phyloP scores from a whole-genome alignment of 2,329 filamentous ascomycete genomes.

The Fusarium sp. region DNA sequence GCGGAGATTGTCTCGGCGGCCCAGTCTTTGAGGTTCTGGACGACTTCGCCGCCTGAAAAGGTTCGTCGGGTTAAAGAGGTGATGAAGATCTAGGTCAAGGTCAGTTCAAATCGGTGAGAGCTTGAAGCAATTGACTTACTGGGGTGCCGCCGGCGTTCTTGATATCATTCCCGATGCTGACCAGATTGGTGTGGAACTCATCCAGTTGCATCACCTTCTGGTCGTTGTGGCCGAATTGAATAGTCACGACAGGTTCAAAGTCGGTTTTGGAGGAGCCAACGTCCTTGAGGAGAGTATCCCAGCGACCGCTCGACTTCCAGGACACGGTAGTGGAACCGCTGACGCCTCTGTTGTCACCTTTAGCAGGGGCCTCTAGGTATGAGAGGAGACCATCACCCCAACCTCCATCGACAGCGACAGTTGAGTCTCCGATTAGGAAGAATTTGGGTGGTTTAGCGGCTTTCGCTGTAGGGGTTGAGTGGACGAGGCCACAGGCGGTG shows the following conservation, averaged over 20 bases:
- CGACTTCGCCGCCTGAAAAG: neutral
- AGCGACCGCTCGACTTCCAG: constrained; percentile 10
- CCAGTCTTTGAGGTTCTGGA: constrained; percentile 18
- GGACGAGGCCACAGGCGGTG: neutral
- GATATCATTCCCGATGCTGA: constrained; percentile 4
- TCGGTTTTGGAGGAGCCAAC: neutral
- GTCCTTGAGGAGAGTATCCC: neutral
- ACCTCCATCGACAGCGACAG: neutral
- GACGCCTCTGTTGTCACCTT: constrained; percentile 1
- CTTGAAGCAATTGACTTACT: rapidly evolving
- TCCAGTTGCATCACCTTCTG: constrained; percentile 3
- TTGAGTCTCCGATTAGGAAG: constrained; percentile 13
- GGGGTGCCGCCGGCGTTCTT: constrained; percentile 4
- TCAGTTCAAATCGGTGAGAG: rapidly evolving
- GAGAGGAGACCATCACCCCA: neutral
- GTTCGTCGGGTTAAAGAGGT: constrained; percentile 6
- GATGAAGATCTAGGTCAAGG: neutral
- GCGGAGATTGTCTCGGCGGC: neutral
- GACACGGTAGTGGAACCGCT: constrained; percentile 11
- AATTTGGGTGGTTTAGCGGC: neutral
- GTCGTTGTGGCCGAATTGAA: constrained; percentile 16
- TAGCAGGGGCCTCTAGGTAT: neutral
- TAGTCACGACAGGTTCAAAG: neutral
- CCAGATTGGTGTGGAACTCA: neutral
- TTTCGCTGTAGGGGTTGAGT: neutral